Conservation (phyloP, 202 grass and related monocot genomes). For the Digitaria exilis region DNA sequence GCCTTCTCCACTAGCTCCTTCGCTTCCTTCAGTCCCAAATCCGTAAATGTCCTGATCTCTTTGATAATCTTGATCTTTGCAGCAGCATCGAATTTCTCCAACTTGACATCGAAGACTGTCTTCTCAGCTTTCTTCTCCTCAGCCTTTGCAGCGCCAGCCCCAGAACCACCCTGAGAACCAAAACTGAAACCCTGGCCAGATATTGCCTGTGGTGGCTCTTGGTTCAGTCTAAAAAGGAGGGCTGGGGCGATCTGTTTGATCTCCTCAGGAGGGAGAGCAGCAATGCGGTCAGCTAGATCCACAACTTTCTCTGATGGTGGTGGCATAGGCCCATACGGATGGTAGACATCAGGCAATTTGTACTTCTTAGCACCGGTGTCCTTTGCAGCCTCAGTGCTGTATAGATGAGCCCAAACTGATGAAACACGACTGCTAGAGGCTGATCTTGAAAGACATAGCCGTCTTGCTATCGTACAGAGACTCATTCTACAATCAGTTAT, state of each 20-base stretch:
- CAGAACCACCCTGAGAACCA: constrained; percentile 50
- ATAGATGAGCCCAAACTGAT: constrained; percentile 26
- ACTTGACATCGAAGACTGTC: constrained; percentile 88
- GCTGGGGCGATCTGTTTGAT: constrained; percentile 91
- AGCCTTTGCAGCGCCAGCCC: constrained; percentile 32
- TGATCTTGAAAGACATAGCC: constrained; percentile 33
- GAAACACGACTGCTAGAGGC: constrained; percentile 23
- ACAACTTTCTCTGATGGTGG: constrained; percentile 84
- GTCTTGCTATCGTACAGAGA: constrained; percentile 41
- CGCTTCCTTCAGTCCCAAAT: constrained; percentile 86
- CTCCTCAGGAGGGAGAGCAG: constrained; percentile 71
- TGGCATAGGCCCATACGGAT: constrained; percentile 71
- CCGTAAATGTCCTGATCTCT: constrained; percentile 90
- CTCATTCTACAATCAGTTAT: constrained; percentile 46
- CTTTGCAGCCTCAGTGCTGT: constrained; percentile 45
- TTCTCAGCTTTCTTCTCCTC: constrained; percentile 97
- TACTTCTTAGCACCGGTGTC: constrained; percentile 56
- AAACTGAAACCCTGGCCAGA: constrained; percentile 87
- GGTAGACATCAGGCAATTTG: constrained; percentile 76
- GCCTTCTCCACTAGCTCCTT: constrained; percentile 95
- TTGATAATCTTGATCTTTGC: constrained; percentile 99
- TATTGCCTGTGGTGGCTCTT: constrained; percentile 62
- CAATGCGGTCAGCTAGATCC: constrained; percentile 77
- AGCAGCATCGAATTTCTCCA: constrained; percentile 95
- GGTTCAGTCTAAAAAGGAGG: constrained; percentile 73